A percentile compares a stretch with the other conserved stretches of the same genome.
These are phyloP conservation scores for Peronospora destructor DNA, from an alignment of 352 stramenopile genomes.

Conservation along the genomic window DNA sequence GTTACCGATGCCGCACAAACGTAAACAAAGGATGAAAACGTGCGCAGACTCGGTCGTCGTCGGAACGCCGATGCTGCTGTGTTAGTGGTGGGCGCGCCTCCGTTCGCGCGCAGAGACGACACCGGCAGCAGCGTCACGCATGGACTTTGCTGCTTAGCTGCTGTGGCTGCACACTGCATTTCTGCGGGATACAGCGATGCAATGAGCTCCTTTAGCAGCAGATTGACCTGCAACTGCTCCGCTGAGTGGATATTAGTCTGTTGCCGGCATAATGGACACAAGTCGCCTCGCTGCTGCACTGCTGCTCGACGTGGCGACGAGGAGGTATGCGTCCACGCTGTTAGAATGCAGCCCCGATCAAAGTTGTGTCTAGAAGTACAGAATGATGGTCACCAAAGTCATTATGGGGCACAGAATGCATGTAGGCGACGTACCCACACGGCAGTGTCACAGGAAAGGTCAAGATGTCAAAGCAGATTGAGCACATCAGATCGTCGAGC, in stretches of 20 bases:
- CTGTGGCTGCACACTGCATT: slow-evolving; percentile 27
- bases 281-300: slow-evolving; percentile 16
- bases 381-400: neutral
- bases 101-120: slow-evolving; percentile 8
- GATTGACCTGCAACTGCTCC: slow-evolving; percentile 53
- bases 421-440: slow-evolving; percentile 34
- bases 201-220: slow-evolving; percentile 60
- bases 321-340: slow-evolving; percentile 46
- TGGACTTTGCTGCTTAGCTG: slow-evolving; percentile 40
- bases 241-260: slow-evolving; percentile 16
- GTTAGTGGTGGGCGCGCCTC: slow-evolving; percentile 16
- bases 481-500: slow-evolving; percentile 49
- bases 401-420: slow-evolving; percentile 10
- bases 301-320: slow-evolving; percentile 9
- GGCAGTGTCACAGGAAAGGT: slow-evolving; percentile 65
- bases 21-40: slow-evolving; percentile 63
- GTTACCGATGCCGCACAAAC: slow-evolving; percentile 62
- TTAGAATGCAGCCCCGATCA: slow-evolving; percentile 68
- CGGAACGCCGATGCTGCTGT: slow-evolving; percentile 28
- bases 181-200: slow-evolving; percentile 49
- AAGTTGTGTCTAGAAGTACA: slow-evolving; percentile 65
- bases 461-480: slow-evolving; percentile 76
- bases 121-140: slow-evolving; percentile 16
- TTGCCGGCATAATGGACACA: slow-evolving; percentile 66
- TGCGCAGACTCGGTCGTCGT: slow-evolving; percentile 41